Base-by-base conservation (phyloP, 352 stramenopile species). In the Blastocystis sp. region DNA sequence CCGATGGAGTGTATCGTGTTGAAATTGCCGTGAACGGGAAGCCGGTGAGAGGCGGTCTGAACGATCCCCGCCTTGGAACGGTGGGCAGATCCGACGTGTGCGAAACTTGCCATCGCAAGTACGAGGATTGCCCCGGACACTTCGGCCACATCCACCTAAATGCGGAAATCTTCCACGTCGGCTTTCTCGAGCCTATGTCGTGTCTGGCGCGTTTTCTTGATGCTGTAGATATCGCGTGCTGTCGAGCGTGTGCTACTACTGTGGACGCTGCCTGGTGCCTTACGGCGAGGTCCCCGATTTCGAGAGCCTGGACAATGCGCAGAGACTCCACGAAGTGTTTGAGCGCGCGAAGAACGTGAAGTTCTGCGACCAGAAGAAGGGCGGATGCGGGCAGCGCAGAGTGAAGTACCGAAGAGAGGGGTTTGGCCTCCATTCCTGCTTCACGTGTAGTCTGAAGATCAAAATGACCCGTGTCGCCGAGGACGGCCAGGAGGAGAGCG, bases 61-160 rank as follows among this genome's bases (percentile, higher is more conserved):
- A 98, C 77, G 97, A 99, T 92, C 97, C 98, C 80, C 94, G 97
- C 82, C 97, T 99, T 92, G 97, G 97, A 90, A 96, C 95, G 74
- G 96, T 95, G 76, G 94, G 96, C 91, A 95, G 95, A 62, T 93
- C 93, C 88, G 94, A 92, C 90, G 92, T 93, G 70, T 97, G 95
- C 91, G 96, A 96, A 91, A 97, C 95, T 39, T 98, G 95, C 90
- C 94, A 96, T 89, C 93, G 96, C 77, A 96, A 98, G 74, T 96
- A 98, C 90, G 97, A 98, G 88, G 96, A 97, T 90, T 98, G 97
- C 90, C 97, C 97, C 2, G 97, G 97, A 70, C 98, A 99, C 92
- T 99, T 99, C 92, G 97, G 97, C 51, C 97, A 99, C 93, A 98
- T 99, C 91, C 96, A 99, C 19, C 51, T 91, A 3, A 77, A 78